A percentile compares a stretch with the other conserved stretches of the same genome.
Evolutionary conservation across 345 rosid species (phyloP).

Genomic region (Capsella bursapastoris): DNA sequence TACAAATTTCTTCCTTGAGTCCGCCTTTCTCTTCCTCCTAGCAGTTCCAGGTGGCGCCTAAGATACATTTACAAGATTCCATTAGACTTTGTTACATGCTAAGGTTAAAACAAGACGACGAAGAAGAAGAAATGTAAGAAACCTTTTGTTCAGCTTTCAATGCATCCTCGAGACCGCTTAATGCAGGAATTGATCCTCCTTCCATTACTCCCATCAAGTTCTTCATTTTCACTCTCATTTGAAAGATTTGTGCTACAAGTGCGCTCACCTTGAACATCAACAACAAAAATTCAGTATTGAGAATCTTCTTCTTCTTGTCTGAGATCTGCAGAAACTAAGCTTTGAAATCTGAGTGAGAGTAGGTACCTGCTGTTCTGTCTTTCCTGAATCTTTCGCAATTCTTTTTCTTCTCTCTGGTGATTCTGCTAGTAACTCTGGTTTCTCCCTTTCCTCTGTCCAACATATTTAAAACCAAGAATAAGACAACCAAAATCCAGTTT

Average conservation of each 20-base stretch:
- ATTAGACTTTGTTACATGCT: conserved; percentile 26
- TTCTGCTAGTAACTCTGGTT: conserved; percentile 91
- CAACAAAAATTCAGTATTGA: not conserved
- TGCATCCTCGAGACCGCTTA: conserved; percentile 85
- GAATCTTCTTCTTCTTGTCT: conserved; percentile 10
- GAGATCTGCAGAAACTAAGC: conserved; percentile 17
- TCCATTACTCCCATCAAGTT: conserved; percentile 93
- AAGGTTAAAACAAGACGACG: not conserved
- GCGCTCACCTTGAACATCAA: conserved; percentile 70
- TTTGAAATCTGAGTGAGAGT: not conserved
- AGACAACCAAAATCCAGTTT: conserved; percentile 1
- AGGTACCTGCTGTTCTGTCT: conserved; percentile 84
- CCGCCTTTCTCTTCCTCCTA: conserved; percentile 74
- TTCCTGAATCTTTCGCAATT: conserved; percentile 83
- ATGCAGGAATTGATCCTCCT: conserved; percentile 92
- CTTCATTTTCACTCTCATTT: conserved; percentile 96
- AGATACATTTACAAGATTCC: conserved; percentile 22
- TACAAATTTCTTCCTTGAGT: conserved; percentile 66
- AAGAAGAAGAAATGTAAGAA: conserved; percentile 18
- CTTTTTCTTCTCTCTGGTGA: conserved; percentile 83
- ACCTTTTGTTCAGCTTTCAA: conserved; percentile 89
- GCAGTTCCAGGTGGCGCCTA: conserved; percentile 95
- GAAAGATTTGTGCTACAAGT: conserved; percentile 95
- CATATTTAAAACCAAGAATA: conserved; percentile 4
- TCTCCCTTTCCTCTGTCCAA: conserved; percentile 87